Percentiles rank a stretch among this genome's conserved stretches.
Evolutionary conservation across 305 asterid genomes (phyloP).

Genomic region (Petunia hybrid): DNA sequence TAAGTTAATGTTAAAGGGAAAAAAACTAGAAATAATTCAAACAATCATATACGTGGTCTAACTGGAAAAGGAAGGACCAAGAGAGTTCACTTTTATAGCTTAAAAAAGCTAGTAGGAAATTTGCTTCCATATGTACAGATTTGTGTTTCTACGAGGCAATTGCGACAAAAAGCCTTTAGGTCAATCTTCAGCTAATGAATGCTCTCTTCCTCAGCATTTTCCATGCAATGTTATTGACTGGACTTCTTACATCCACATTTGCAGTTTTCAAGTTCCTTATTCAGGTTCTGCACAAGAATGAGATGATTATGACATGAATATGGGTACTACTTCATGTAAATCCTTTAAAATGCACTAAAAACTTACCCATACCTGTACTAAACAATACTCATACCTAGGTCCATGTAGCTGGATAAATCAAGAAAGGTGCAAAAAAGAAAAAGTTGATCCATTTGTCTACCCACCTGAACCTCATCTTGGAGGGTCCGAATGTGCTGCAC

Average conservation of each 20-base stretch:
- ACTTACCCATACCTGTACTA: not conserved
- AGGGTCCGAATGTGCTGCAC: constrained; percentile 83
- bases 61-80: not conserved
- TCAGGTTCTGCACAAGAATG: constrained; percentile 52
- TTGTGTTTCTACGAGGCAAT: constrained; percentile 1
- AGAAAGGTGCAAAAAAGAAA: not conserved
- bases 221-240: constrained; percentile 26
- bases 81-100: not conserved
- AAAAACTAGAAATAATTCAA: constrained; percentile 13
- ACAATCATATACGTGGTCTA: constrained; percentile 22
- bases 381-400: not conserved
- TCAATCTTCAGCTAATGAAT: constrained; percentile 9
- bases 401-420: not conserved
- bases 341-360: too few relatives aligned
- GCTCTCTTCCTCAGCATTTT: not conserved
- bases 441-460: constrained; percentile 29
- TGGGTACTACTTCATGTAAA: too few relatives aligned
- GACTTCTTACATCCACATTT: constrained; percentile 71
- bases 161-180: not conserved
- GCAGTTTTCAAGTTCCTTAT: constrained; percentile 66
- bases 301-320: not conserved
- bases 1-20: not conserved
- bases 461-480: constrained; percentile 77
- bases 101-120: constrained; percentile 11
- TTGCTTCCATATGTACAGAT: constrained; percentile 17